Base-by-base conservation (phyloP, 2,329 filamentous ascomycete species). In the Aureobasidium musti region DNA sequence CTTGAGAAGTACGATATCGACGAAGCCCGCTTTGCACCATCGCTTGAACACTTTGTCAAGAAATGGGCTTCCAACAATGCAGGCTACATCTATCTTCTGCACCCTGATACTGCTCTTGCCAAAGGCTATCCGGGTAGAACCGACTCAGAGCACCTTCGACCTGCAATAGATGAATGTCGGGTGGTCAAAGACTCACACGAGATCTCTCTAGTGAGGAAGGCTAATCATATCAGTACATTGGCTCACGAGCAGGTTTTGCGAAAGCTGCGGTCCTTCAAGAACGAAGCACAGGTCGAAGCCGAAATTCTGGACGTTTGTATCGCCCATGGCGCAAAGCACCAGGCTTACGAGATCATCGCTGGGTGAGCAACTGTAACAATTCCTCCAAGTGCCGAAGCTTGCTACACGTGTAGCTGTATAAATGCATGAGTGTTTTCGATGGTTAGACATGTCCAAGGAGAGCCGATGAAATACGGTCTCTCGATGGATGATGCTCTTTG, bases 301-400 rank as follows among this genome's bases (percentile, higher is more conserved):
- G 80, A 89, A 13, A 96, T 96, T 74, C 81, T 89, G 28, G 84
- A 86, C 39, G 85, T 86, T 26, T 97, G 92, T 75, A 87, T 91
- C 59, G 84, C 88, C 8, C 82, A 84, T 63, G 90, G 90, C 69
- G 89, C 91, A 3, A 90, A 89, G 69, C 82, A 86, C 60, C 91
- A 96, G 80, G 88, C 94, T 0, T 99, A 99, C 75, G 86, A 89
- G 54, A 86, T 92, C n/a, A 97, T 99, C 71, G 91, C 91, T 53
- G 94, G 91, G 59, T 63, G 6, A 49, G 57, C 1, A 28, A 30
- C 17, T 5, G 37, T 49, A 19, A 21, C 8, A 13, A 17, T 19
- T 19, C 6, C 19, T 8, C 35, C 2, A 17, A 3, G 5, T 28
- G 21, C 45, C 19, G 23, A 28, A 49, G 23, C 26, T 49, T 23